Evolutionary conservation across 805 yeast genomes (phyloP), one percentile per base, ranked within the genome.

Genomic region (Kuraishia molischiana): DNA sequence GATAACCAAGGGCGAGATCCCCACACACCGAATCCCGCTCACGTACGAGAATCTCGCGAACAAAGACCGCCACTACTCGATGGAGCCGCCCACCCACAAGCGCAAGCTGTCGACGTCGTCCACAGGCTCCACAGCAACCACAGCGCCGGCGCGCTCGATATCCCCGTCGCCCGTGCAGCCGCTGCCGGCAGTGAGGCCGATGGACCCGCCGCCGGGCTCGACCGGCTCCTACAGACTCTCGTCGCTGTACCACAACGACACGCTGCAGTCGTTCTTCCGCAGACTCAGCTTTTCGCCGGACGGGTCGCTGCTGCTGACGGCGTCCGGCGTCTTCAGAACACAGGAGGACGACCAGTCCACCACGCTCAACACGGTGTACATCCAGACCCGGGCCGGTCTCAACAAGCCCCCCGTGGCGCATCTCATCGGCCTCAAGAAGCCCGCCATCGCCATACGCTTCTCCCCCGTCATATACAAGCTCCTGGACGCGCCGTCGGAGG

Each of bases 221-320:
- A 10, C 14, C 31, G 17, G 19, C 10, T 18, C 21, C 34, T 56
- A 46, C 44, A 67, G 62, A 41, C 58, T 56, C n/a, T 56, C 67
- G 3, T 63, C 63, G 51, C 53, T 85, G 4, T 86, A 83, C 50
- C 92, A 87, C 51, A 78, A 87, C 43, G 98, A 90, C 50, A 78
- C 95, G 0, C 67, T 90, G 24, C 86, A 86, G 39, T 83, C 96
- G 1, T 92, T 92, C 52, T 92, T 92, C 64, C 67, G 99, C 43
- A 63, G 97, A 42, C 66, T 90, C 39, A 59, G 80, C 1, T 86
- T 90, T 52, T 82, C 96, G 0, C 95, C 95, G 0, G 97, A 94
- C 57, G 99, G 99, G 1, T 66, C 69, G 39, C 55, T 92, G 29
- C 60, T 92, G 24, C 59, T 90, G 21, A 74, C 94, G 0, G 95